A percentile compares a stretch with the other conserved stretches of the same genome.
phyloP scores from a whole-genome alignment of 2,329 filamentous ascomycete species.

The Aspergillus tanneri region DNA sequence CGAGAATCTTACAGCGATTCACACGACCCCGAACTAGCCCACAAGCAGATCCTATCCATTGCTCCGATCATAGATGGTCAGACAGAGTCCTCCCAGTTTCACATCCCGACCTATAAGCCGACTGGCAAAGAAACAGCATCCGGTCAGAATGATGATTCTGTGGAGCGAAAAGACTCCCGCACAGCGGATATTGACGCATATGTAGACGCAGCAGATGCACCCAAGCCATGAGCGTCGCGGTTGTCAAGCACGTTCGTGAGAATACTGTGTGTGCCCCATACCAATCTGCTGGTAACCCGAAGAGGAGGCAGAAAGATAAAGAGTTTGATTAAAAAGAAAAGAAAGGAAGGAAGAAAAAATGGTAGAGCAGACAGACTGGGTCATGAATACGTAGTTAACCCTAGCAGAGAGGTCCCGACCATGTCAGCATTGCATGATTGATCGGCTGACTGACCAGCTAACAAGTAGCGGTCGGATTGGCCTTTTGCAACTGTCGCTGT shows the following conservation, averaged over 20 bases:
- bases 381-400: constrained; percentile 24
- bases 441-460: background rate
- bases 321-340: too few species aligned
- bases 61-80: constrained; percentile 83
- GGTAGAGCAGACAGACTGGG: constrained; percentile 4
- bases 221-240: constrained; percentile 11
- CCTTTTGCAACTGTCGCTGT: too few species aligned
- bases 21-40: constrained; percentile 65
- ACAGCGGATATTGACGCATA: constrained; percentile 44
- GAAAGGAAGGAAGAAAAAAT: background rate
- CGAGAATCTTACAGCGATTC: constrained; percentile 54
- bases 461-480: too few species aligned
- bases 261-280: too few species aligned
- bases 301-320: too few species aligned
- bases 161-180: constrained; percentile 41
- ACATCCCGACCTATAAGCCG: constrained; percentile 53
- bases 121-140: constrained; percentile 4
- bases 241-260: background rate
- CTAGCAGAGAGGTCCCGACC: constrained; percentile 16
- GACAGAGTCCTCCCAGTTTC: constrained; percentile 54
- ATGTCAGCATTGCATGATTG: background rate
- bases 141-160: constrained; percentile 13
- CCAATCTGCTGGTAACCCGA: too few species aligned
- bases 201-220: constrained; percentile 42
- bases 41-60: constrained; percentile 81